phyloP scores from a whole-genome alignment of 2,329 filamentous ascomycete genomes.

The Fusarium drepaniforme region DNA sequence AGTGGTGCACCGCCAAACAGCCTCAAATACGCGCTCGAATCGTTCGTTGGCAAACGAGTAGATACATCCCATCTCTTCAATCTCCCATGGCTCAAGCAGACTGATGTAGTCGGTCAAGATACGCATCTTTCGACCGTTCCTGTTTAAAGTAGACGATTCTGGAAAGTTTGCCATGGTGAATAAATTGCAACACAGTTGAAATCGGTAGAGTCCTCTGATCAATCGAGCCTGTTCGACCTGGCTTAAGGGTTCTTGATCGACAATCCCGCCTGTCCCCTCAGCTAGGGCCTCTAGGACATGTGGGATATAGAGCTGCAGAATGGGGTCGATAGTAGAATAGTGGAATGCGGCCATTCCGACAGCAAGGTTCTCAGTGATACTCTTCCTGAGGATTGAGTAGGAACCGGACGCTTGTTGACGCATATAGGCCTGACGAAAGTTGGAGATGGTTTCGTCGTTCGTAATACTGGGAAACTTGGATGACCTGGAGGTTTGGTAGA shows the following conservation, averaged over 20 bases:
- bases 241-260: not conserved
- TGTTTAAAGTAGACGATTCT: not conserved
- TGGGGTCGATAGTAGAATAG: not conserved
- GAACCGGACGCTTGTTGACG: not conserved
- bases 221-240: not conserved
- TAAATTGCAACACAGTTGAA: conserved; percentile 6
- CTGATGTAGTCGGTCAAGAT: not conserved
- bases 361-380: not conserved
- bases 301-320: not conserved
- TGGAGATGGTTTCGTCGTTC: not conserved
- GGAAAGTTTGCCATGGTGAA: not conserved
- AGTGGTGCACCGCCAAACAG: not conserved
- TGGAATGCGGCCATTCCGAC: not conserved
- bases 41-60: not conserved
- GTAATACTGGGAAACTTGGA: not conserved
- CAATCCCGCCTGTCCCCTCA: not conserved
- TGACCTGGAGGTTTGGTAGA: not conserved
- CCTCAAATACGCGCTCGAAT: not conserved
- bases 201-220: conserved; percentile 1
- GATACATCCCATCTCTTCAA: conserved; percentile 2
- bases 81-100: conserved; percentile 5
- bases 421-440: conserved; percentile 2
- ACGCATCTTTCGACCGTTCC: not conserved
- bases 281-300: not conserved
- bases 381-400: not conserved